A percentile compares a stretch with the other conserved stretches of the same genome.
These are phyloP conservation scores for Chlamydomonas reinhardtii DNA, from an alignment of 163 green algal species.

Conservation along the genomic window DNA sequence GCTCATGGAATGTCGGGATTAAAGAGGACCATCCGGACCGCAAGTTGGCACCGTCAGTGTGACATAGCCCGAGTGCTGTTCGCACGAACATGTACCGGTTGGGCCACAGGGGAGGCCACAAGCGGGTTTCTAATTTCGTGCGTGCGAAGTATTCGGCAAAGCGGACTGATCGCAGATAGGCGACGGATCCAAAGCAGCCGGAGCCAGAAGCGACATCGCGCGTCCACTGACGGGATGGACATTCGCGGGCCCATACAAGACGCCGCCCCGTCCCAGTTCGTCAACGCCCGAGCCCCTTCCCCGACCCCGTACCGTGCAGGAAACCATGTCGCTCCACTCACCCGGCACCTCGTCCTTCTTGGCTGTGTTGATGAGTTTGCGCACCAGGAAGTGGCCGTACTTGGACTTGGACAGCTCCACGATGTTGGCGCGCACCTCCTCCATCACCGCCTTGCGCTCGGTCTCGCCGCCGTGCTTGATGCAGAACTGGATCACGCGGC, in stretches of 20 bases:
- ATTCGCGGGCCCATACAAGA: too few relatives aligned
- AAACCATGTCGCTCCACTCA: slow-evolving; percentile 23
- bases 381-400: slow-evolving; percentile 89
- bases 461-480: slow-evolving; percentile 77
- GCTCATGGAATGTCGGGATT: slow-evolving; percentile 43
- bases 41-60: slow-evolving; percentile 49
- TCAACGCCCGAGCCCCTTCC: too few relatives aligned
- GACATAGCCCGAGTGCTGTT: slow-evolving; percentile 62
- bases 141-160: too few relatives aligned
- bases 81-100: slow-evolving; percentile 63
- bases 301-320: too few relatives aligned
- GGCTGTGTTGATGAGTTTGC: slow-evolving; percentile 82
- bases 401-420: slow-evolving; percentile 80
- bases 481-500: slow-evolving; percentile 88
- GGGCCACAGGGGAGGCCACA: background rate
- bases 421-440: slow-evolving; percentile 78
- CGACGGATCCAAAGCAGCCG: too few relatives aligned
- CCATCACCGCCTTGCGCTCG: slow-evolving; percentile 66
- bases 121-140: slow-evolving; percentile 65
- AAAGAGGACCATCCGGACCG: slow-evolving; percentile 62
- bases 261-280: too few relatives aligned
- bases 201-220: too few relatives aligned
- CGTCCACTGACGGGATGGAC: too few relatives aligned
- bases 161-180: too few relatives aligned
- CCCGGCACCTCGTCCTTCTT: slow-evolving; percentile 75